Evolutionary conservation across 2,329 filamentous ascomycete species (phyloP).

Genomic region (Apiospora saccharicola): DNA sequence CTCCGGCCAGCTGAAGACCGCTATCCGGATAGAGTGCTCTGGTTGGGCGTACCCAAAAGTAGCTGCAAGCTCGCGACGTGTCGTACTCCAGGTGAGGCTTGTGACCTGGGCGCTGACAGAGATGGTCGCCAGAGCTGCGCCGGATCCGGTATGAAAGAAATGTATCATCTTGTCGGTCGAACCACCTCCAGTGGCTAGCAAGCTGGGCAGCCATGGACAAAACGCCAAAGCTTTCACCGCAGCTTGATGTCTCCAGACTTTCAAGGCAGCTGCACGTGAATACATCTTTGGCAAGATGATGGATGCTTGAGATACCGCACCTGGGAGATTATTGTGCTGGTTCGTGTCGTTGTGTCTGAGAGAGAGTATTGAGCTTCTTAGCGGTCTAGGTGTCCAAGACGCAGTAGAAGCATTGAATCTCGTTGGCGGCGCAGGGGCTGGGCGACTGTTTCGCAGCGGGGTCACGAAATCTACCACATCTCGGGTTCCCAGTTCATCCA

Average conservation of each 20-base stretch:
- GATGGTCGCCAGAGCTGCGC: conserved; percentile 86
- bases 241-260: conserved; percentile 81
- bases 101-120: conserved; percentile 94
- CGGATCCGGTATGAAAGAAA: conserved; percentile 89
- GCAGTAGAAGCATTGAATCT: background rate
- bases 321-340: conserved; percentile 25
- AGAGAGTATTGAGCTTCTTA: conserved; percentile 1
- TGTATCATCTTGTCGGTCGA: conserved; percentile 95
- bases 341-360: background rate
- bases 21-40: conserved; percentile 87
- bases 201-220: conserved; percentile 88
- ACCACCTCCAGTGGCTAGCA: conserved; percentile 90
- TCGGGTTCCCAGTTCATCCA: background rate
- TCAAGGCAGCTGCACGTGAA: conserved; percentile 64
- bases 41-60: conserved; percentile 95
- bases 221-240: conserved; percentile 98
- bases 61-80: conserved; percentile 84
- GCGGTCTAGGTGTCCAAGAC: background rate
- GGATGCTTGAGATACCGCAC: conserved; percentile 38
- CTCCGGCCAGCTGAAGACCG: conserved; percentile 93
- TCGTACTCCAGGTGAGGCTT: conserved; percentile 87
- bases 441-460: background rate
- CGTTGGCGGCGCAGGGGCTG: background rate
- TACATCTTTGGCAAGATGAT: conserved; percentile 52
- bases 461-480: background rate